Conservation (phyloP, 164 flowering plant species). For the Berberis thunbergii region DNA sequence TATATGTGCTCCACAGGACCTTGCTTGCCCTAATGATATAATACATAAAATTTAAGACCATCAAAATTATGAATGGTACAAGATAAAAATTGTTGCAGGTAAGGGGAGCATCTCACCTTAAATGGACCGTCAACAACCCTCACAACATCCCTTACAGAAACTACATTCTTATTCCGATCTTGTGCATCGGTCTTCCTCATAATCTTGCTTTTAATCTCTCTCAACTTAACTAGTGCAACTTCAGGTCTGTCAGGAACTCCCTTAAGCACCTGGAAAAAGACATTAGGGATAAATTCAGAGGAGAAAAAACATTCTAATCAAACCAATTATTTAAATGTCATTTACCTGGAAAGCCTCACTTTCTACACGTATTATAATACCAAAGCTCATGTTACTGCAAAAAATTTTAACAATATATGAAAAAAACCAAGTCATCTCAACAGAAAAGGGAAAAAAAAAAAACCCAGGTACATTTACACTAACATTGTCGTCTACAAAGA, state of each 20-base stretch:
- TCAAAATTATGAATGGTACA: not conserved
- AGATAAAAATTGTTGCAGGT: not conserved
- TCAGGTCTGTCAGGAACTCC: constrained; percentile 91
- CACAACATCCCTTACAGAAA: constrained; percentile 82
- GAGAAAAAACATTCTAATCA: not conserved
- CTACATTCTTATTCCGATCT: constrained; percentile 56
- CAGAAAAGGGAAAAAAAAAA: not conserved
- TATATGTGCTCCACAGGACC: constrained; percentile 94
- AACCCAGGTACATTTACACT: not conserved
- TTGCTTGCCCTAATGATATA: constrained; percentile 67
- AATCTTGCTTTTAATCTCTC: constrained; percentile 86
- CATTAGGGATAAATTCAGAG: not conserved
- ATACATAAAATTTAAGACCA: not conserved
- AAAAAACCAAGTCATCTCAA: not conserved
- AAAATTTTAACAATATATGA: constrained; percentile 10
- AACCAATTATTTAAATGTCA: not conserved
- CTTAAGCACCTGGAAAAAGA: constrained; percentile 59
- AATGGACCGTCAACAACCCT: constrained; percentile 82
- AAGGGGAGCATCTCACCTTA: constrained; percentile 36
- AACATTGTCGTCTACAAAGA: not conserved
- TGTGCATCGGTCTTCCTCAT: constrained; percentile 59
- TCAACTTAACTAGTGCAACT: constrained; percentile 65
- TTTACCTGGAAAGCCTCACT: constrained; percentile 96
- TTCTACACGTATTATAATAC: constrained; percentile 91
- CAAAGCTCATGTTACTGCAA: constrained; percentile 80